These are phyloP conservation scores for Talaromyces marneffei DNA, from an alignment of 2,329 filamentous ascomycete genomes.

Conservation along the genomic window DNA sequence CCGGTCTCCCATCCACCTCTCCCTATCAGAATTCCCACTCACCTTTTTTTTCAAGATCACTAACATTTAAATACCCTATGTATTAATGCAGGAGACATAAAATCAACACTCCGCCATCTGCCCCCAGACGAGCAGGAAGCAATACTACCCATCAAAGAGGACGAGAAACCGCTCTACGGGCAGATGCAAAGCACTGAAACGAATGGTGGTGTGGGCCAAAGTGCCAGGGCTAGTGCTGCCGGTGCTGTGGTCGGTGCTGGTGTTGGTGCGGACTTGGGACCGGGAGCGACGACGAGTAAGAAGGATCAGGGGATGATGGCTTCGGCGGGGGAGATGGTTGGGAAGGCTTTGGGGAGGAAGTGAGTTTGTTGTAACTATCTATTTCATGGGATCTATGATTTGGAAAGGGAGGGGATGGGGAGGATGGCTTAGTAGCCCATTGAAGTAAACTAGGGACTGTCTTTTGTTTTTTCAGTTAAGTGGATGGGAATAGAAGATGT, in stretches of 20 bases:
- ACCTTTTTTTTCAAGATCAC: background rate
- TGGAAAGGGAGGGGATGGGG: no score
- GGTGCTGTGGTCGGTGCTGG: background rate
- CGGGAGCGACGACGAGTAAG: background rate
- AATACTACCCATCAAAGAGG: slow-evolving; percentile 2
- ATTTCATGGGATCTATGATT: no score
- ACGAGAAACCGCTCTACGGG: slow-evolving; percentile 7
- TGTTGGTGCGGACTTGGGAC: background rate
- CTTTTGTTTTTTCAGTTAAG: no score
- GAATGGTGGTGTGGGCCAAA: background rate
- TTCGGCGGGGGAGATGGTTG: slow-evolving; percentile 12
- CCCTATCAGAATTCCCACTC: background rate
- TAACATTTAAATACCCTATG: background rate
- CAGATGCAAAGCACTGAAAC: background rate
- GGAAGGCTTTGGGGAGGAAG: slow-evolving; percentile 12
- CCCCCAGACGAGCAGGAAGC: slow-evolving; percentile 10
- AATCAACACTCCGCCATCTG: slow-evolving; percentile 4
- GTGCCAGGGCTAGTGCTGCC: background rate
- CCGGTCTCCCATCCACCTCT: background rate
- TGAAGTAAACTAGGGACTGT: no score
- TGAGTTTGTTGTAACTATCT: no score
- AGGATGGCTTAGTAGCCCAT: no score
- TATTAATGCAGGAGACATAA: slow-evolving; percentile 6
- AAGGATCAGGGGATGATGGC: slow-evolving; percentile 2
- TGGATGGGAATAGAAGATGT: no score